These are phyloP conservation scores for Helenozyma baotianmanensis DNA, from an alignment of 805 yeast genomes.

Conservation along the genomic window DNA sequence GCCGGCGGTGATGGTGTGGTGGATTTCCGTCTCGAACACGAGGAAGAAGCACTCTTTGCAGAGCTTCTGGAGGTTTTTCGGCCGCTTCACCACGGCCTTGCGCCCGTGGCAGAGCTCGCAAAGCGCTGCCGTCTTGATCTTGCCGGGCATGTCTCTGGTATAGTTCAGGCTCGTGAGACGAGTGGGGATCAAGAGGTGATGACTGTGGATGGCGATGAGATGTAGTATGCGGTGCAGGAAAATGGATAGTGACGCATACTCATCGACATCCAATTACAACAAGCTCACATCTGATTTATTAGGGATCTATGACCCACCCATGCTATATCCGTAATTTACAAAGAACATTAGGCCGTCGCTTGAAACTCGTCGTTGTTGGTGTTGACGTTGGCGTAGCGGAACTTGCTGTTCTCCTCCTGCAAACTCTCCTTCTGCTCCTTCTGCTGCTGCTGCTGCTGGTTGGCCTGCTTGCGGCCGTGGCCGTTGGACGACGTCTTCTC, in stretches of 20 bases:
- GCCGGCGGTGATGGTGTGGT: conserved; percentile 73
- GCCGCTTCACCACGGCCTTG: conserved; percentile 85
- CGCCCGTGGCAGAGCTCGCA: conserved; percentile 83
- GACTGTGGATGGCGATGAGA: too few relatives aligned
- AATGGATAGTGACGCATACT: too few relatives aligned
- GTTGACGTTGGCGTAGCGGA: conserved; percentile 42
- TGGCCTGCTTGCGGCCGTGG: conserved; percentile 40
- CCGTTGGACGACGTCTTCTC: conserved; percentile 81
- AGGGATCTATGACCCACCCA: too few relatives aligned
- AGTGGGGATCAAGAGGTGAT: not conserved
- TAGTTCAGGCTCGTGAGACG: not conserved
- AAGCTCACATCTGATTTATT: too few relatives aligned
- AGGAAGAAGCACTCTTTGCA: conserved; percentile 87
- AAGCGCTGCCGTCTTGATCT: conserved; percentile 38
- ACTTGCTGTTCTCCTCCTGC: conserved; percentile 37
- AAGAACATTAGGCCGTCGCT: conserved; percentile 6
- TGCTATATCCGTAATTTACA: too few relatives aligned
- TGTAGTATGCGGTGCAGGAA: too few relatives aligned
- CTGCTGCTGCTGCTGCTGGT: conserved; percentile 35
- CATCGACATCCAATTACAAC: too few relatives aligned
- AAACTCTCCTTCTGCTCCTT: conserved; percentile 27
- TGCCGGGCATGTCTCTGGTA: not conserved
- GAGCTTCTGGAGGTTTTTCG: conserved; percentile 83
- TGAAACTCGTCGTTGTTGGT: conserved; percentile 43
- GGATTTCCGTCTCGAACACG: conserved; percentile 94